phyloP scores from a whole-genome alignment of 148 eudicot species.

The Spergularia marina region DNA sequence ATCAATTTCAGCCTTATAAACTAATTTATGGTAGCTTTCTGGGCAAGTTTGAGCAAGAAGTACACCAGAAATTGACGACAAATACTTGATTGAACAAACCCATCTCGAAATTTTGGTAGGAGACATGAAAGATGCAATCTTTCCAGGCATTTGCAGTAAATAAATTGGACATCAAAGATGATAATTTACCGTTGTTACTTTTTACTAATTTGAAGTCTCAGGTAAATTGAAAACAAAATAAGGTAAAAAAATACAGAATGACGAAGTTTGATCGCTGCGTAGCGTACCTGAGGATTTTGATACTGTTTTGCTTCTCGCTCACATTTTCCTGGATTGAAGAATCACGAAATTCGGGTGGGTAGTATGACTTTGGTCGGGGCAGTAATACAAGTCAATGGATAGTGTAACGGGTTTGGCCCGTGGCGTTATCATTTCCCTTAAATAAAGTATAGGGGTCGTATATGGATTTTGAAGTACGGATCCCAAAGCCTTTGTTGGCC shows the following conservation, averaged over 20 bases:
- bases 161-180: constrained; percentile 9
- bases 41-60: constrained; percentile 15
- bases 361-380: no score
- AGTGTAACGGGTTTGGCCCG: no score
- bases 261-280: neutral
- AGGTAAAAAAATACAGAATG: constrained; percentile 7
- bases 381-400: no score
- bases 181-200: neutral
- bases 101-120: constrained; percentile 40
- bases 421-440: no score
- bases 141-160: constrained; percentile 20
- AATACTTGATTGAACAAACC: constrained; percentile 28
- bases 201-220: neutral
- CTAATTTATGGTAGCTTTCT: constrained; percentile 9
- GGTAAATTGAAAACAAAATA: neutral
- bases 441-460: no score
- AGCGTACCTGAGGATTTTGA: neutral
- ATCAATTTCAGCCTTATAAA: constrained; percentile 28
- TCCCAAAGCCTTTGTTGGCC: no score
- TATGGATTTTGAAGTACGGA: no score
- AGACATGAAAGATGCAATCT: constrained; percentile 29
- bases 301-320: neutral
- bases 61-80: constrained; percentile 47
- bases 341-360: no score
- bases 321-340: no score